Base-by-base conservation (phyloP, 2,329 filamentous ascomycete genomes). In the Kalaharituber pfeilii region DNA sequence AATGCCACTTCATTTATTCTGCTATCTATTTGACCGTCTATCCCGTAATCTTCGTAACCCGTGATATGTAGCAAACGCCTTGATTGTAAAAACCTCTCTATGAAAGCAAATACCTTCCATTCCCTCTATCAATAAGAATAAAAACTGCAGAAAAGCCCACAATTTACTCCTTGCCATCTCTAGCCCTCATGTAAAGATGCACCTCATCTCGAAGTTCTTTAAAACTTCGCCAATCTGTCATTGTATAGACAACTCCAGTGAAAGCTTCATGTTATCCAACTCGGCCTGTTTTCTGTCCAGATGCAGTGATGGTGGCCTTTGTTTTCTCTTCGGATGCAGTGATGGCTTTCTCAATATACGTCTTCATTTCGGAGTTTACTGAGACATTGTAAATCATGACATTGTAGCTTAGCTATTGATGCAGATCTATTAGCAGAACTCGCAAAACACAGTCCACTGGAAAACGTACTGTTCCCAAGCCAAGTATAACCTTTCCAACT, bases 401-500 rank as follows among this genome's bases (percentile, higher is more conserved):
- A 15, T 36, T 36, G 30, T 36, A 36, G 30, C 30, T 36, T 7
- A 36, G 18, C 30, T 36, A 36, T 36, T 36, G 30, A 36, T 36
- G 30, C 30, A 36, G 30, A 36, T 36, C 30, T 36, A 36, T 36
- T 3, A 36, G 30, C 30, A 36, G 30, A 36, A 6, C 30, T 36
- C 30, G 30, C 30, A 7, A 36, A 36, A 36, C 30, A 36, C 30
- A 36, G 2, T 36, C 30, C 30, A 36, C 30, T 36, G 30, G 36
- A 44, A 25, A 45, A 44, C 49, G 9, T 13, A 22, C 50, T 44
- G 20, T 20, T 56, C 52, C 54, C 25, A 39, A 22, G 11, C 36
- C 47, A 56, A 54, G 33, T 22, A 52, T 45, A 51, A 56, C 45
- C 24, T 30, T 49, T 51, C 33, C 54, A 13, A 54, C 52, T 22